Percentiles rank a stretch among this genome's conserved stretches.
These are phyloP conservation scores for Ceratocystis huliohia DNA, from an alignment of 2,329 filamentous ascomycete species.

Conservation along the genomic window DNA sequence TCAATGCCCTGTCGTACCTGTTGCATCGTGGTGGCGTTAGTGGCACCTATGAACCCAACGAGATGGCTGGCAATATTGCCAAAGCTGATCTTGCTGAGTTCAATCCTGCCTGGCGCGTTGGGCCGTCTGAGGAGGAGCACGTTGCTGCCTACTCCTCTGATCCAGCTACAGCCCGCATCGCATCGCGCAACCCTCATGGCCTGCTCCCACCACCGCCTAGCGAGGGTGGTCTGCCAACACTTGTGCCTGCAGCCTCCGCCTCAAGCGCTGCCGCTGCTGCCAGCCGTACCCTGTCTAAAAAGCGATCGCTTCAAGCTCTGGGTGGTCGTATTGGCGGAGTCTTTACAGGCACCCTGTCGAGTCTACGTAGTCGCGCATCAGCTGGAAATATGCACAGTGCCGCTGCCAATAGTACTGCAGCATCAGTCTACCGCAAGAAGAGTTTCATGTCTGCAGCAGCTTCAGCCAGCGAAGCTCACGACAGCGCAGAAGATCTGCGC, in stretches of 20 bases:
- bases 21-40: constrained; percentile 62
- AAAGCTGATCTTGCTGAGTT: constrained; percentile 63
- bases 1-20: constrained; percentile 89
- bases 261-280: constrained; percentile 28
- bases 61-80: constrained; percentile 44
- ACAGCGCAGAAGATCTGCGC: constrained; percentile 72
- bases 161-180: constrained; percentile 12
- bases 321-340: constrained; percentile 44
- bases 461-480: constrained; percentile 51
- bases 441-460: constrained; percentile 16
- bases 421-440: constrained; percentile 17
- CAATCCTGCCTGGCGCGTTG: constrained; percentile 46
- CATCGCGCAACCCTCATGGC: constrained; percentile 21
- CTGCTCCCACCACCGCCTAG: constrained; percentile 35
- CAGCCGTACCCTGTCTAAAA: constrained; percentile 24
- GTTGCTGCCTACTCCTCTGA: constrained; percentile 16
- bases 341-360: constrained; percentile 40
- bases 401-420: neutral
- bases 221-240: constrained; percentile 29
- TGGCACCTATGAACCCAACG: constrained; percentile 40
- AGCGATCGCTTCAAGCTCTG: constrained; percentile 36
- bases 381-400: constrained; percentile 13
- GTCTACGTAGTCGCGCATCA: constrained; percentile 38
- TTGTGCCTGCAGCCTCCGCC: neutral
- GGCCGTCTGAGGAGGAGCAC: constrained; percentile 17